Conservation (phyloP, 1,284 basidiomycete genomes). For the Phellinidium pouzarii region DNA sequence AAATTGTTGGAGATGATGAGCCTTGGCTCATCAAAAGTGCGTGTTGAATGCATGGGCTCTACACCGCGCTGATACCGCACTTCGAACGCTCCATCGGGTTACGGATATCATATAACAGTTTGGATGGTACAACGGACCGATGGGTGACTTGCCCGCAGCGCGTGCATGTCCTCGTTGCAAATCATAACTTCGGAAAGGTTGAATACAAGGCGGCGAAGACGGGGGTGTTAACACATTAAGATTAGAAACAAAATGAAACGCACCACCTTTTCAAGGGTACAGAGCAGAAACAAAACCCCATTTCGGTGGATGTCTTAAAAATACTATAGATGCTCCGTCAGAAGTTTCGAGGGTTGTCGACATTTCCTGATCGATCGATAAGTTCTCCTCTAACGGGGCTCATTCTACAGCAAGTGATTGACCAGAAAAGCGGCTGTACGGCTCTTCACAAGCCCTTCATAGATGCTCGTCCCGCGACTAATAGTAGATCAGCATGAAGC, state of each 20-base stretch:
- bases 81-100: not conserved
- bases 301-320: not conserved
- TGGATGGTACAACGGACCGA: not conserved
- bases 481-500: slow-evolving; percentile 1
- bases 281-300: not conserved
- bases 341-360: not conserved
- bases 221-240: not conserved
- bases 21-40: not conserved
- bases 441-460: not conserved
- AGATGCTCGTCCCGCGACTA: slow-evolving; percentile 3
- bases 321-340: not conserved
- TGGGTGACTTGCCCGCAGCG: too few relatives aligned
- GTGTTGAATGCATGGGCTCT: not conserved
- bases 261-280: not conserved
- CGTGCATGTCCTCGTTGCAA: not conserved
- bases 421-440: too few relatives aligned
- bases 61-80: not conserved
- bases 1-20: not conserved
- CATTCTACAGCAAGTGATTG: not conserved
- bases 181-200: not conserved
- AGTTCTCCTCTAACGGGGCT: not conserved
- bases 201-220: not conserved
- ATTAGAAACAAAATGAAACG: not conserved
- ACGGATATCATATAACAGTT: not conserved
- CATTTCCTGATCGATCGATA: not conserved